Evolutionary conservation across 176 grass and related monocot species (phyloP), one percentile per base, ranked within the genome.

Genomic region (Luzula sylvatica): DNA sequence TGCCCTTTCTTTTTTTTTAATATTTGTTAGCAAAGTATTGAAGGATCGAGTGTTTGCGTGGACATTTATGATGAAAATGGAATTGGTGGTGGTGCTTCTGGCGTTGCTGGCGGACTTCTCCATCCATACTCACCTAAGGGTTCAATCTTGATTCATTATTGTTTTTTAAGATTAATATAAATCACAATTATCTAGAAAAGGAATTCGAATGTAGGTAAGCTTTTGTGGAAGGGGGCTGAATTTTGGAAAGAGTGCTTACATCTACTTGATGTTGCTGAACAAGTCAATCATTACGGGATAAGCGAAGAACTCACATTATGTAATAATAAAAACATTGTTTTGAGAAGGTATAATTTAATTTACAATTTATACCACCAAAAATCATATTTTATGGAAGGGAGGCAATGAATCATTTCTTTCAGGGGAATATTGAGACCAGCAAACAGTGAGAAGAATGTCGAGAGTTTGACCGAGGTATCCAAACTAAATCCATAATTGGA

Each of bases 81-180:
- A 28, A 52, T 96, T 3, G 90, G 84, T 2, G 90, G 81, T 42
- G 90, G 90, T 14, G 81, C 90, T 11, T 96, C 90, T 23, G 90
- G 90, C 15, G 84, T 78, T 6, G 71, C 90, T 0, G 90, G 90
- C 27, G 90, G 90, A 13, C 77, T 96, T 23, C 77, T 95, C 8
- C 84, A 89, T 59, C 90, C 90, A 1, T 96, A 88, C 71, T 96
- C 90, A 8, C 90, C 90, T 7, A 96, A 89, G 86, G 90, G 84
- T 86, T 8, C 42, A 12, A 58, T 72, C 6, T 56, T 32, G 52
- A 15, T 27, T 2, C 23, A 23, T 30, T 15, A 27, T 46, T 4
- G 20, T 61, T 21, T 0, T 48, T 42, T 11, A 25, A 56, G 15
- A 13, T 39, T 2, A 14, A 1, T 22, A 15, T 20, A 35, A 38